Percentiles rank a stretch among this genome's conserved stretches.
phyloP scores from a whole-genome alignment of 1,284 basidiomycete species.

The Ustilago hordei region DNA sequence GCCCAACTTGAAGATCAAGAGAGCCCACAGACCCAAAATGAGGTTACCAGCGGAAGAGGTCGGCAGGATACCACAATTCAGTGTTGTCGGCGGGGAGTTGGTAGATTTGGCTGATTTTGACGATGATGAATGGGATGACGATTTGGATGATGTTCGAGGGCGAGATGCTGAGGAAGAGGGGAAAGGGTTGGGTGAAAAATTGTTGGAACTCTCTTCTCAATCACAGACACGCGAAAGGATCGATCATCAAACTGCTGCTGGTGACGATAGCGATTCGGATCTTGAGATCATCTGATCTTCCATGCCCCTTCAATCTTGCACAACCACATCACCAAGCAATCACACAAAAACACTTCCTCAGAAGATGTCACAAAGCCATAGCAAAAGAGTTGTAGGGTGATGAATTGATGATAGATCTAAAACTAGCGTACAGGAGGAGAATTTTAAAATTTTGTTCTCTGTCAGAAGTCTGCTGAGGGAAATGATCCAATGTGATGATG shows the following conservation, averaged over 20 bases:
- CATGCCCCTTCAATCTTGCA: neutral
- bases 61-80: slow-evolving; percentile 8
- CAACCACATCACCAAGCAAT: neutral
- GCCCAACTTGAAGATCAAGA: slow-evolving; percentile 30
- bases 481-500: too few species aligned
- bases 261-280: slow-evolving; percentile 29
- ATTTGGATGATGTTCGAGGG: slow-evolving; percentile 14
- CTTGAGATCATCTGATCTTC: slow-evolving; percentile 34
- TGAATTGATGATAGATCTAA: too few species aligned
- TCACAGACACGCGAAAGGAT: neutral
- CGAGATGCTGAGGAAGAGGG: neutral
- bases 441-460: too few species aligned
- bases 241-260: neutral
- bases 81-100: slow-evolving; percentile 32
- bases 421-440: too few species aligned
- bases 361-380: too few species aligned
- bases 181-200: slow-evolving; percentile 6
- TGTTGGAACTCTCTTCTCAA: slow-evolving; percentile 9
- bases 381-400: too few species aligned
- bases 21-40: slow-evolving; percentile 37
- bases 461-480: too few species aligned
- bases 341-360: neutral
- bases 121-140: slow-evolving; percentile 36
- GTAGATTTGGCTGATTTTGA: slow-evolving; percentile 34
- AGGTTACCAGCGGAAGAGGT: slow-evolving; percentile 18